Percentiles rank a stretch among this genome's conserved stretches.
Conservation (phyloP, 495 filamentous ascomycete species). For the Ascobolus immersus region DNA sequence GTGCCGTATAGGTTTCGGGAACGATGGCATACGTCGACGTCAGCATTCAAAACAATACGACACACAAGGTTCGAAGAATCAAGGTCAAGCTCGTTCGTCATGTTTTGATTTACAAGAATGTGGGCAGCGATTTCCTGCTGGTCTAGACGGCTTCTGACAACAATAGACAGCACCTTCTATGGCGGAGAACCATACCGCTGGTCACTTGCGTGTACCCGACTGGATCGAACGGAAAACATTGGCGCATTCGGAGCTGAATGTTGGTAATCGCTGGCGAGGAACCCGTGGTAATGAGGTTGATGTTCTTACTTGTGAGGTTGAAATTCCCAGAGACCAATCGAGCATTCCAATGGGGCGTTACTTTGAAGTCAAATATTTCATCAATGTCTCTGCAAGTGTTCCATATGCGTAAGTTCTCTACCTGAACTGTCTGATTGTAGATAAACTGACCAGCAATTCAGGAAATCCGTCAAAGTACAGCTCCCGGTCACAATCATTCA, state of each 20-base stretch:
- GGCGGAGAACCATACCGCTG: slow-evolving; percentile 22
- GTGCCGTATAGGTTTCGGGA: slow-evolving; percentile 33
- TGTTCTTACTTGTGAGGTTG: slow-evolving; percentile 26
- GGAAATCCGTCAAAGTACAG: slow-evolving; percentile 26
- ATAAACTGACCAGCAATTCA: slow-evolving; percentile 5
- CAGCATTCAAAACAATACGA: slow-evolving; percentile 24
- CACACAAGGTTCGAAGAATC: slow-evolving; percentile 23
- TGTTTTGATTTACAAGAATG: slow-evolving; percentile 25
- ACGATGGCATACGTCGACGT: slow-evolving; percentile 30
- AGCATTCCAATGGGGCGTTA: slow-evolving; percentile 17
- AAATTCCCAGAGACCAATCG: slow-evolving; percentile 25
- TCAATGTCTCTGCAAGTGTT: slow-evolving; percentile 23
- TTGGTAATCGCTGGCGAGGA: slow-evolving; percentile 21
- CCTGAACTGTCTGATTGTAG: slow-evolving; percentile 1
- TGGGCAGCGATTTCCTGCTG: too few relatives aligned
- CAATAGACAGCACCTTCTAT: slow-evolving; percentile 21
- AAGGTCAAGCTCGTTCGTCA: slow-evolving; percentile 20
- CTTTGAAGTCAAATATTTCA: slow-evolving; percentile 24
- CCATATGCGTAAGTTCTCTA: slow-evolving; percentile 19
- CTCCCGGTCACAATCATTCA: slow-evolving; percentile 30
- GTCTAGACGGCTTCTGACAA: slow-evolving; percentile 7
- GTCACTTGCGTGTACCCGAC: slow-evolving; percentile 26
- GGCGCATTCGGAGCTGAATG: slow-evolving; percentile 17
- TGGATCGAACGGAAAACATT: slow-evolving; percentile 23
- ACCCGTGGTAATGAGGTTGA: slow-evolving; percentile 22